Evolutionary conservation across 768 basidiomycete genomes (phyloP).

Genomic region (Termitomyces sp.): DNA sequence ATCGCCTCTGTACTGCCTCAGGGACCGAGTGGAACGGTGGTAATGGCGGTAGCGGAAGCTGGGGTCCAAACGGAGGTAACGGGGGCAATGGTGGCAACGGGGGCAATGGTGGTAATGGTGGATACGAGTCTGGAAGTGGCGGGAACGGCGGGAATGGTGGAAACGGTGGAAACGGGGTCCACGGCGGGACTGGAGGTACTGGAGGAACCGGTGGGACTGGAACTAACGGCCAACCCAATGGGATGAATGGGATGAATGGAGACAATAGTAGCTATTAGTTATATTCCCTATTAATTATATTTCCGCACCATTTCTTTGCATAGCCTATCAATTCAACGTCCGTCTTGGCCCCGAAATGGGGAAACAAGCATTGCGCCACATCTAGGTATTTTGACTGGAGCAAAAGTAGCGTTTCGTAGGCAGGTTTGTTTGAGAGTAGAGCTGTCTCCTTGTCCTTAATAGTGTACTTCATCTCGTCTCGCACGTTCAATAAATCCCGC

Average conservation of each 20-base stretch:
- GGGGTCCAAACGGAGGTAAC: not conserved
- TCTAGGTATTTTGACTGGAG: too few relatives aligned
- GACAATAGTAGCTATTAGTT: not conserved
- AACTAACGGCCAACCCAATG: not conserved
- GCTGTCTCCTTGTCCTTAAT: too few relatives aligned
- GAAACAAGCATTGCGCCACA: too few relatives aligned
- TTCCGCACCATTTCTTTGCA: not conserved
- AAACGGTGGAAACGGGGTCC: not conserved
- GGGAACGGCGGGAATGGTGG: not conserved
- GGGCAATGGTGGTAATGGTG: not conserved
- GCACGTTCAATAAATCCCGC: too few relatives aligned
- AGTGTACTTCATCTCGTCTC: too few relatives aligned
- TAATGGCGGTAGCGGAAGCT: not conserved
- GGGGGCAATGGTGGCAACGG: not conserved
- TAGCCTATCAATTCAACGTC: not conserved
- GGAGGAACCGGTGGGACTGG: not conserved
- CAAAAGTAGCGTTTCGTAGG: too few relatives aligned
- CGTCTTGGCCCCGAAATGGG: too few relatives aligned
- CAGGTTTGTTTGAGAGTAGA: too few relatives aligned
- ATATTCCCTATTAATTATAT: too few relatives aligned
- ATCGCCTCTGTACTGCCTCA: not conserved
- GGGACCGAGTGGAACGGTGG: not conserved
- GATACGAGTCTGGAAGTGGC: not conserved
- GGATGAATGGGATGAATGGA: constrained; percentile 1
- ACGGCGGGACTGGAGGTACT: not conserved